Conservation (phyloP, 2,329 filamentous ascomycete species). For the Akanthomyces uredinophilus region DNA sequence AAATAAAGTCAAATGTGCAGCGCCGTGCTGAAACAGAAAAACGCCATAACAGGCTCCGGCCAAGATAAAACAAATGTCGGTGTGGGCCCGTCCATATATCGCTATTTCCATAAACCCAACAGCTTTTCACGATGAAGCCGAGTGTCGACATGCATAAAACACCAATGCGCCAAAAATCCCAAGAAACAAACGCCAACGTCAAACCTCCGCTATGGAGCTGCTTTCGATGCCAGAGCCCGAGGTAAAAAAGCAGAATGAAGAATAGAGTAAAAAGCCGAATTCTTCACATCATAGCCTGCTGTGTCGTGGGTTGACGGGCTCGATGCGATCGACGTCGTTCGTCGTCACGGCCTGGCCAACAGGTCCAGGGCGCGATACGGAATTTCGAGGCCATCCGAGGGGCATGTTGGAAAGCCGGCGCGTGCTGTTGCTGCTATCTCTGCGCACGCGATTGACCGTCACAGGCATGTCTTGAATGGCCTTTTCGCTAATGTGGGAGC, state of each 20-base stretch:
- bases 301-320: neutral
- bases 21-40: neutral
- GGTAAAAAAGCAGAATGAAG: neutral
- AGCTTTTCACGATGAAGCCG: neutral
- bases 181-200: neutral
- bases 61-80: neutral
- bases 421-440: conserved; percentile 17
- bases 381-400: conserved; percentile 33
- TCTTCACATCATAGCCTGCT: neutral
- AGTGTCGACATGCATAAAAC: neutral
- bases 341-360: conserved; percentile 2
- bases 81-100: neutral
- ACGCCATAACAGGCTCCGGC: neutral
- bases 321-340: conserved; percentile 2
- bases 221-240: neutral
- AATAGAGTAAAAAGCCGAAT: neutral
- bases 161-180: neutral
- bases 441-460: conserved; percentile 19
- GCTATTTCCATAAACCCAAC: neutral
- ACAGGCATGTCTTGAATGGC: conserved; percentile 16
- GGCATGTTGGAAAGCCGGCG: conserved; percentile 33
- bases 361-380: conserved; percentile 15
- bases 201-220: neutral
- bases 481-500: conserved; percentile 19
- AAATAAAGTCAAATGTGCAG: neutral